Evolutionary conservation across 2,329 filamentous ascomycete genomes (phyloP).

Genomic region (Plectosphaerella plurivora): DNA sequence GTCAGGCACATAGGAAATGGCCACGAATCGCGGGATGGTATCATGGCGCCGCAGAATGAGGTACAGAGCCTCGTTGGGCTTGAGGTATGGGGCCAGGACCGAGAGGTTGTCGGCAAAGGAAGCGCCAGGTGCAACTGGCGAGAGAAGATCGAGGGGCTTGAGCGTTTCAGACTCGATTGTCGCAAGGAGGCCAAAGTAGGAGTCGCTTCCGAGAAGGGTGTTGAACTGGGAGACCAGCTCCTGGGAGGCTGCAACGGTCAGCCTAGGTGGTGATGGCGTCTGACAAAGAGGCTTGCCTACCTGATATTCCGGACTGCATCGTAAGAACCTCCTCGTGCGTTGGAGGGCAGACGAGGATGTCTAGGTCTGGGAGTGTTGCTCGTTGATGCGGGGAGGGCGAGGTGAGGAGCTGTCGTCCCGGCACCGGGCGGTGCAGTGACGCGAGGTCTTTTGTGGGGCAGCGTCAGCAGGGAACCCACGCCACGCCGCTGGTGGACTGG

Average conservation of each 20-base stretch:
- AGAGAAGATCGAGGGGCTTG: conserved; percentile 49
- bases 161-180: conserved; percentile 68
- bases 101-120: conserved; percentile 62
- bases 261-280: conserved; percentile 1
- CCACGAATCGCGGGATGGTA: conserved; percentile 54
- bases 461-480: no score
- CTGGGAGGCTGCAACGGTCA: conserved; percentile 55
- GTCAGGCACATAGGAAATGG: conserved; percentile 76
- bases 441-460: no score
- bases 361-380: no score
- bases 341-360: no score
- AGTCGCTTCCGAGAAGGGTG: conserved; percentile 55
- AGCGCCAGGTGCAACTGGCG: conserved; percentile 46
- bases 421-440: no score
- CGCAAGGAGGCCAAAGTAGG: conserved; percentile 66
- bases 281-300: conserved; percentile 31
- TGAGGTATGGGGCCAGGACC: conserved; percentile 58
- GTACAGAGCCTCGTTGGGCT: conserved; percentile 65
- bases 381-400: no score
- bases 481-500: no score
- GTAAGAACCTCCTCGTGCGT: background rate
- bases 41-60: conserved; percentile 68
- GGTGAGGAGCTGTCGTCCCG: no score
- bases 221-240: conserved; percentile 75
- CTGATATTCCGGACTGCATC: conserved; percentile 79